phyloP scores from a whole-genome alignment of 345 rosid genomes.

The Citrus trifoliata region DNA sequence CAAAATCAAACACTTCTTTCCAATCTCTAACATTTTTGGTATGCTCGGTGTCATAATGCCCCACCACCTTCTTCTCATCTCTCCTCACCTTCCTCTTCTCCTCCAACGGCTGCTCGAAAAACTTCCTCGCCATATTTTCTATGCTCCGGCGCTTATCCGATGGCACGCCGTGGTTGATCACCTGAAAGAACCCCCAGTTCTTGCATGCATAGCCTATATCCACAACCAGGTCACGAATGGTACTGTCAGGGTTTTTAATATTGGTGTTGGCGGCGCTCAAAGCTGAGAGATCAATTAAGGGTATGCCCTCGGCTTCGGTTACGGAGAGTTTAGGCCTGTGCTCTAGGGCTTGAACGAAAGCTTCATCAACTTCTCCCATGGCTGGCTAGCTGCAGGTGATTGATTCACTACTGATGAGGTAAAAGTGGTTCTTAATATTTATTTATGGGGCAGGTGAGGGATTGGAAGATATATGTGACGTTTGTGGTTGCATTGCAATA shows the following conservation, averaged over 20 bases:
- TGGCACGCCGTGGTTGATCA: slow-evolving; percentile 46
- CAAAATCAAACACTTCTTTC: slow-evolving; percentile 47
- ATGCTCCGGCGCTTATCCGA: slow-evolving; percentile 17
- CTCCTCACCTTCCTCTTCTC: slow-evolving; percentile 39
- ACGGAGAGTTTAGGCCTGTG: slow-evolving; percentile 28
- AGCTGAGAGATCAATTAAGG: slow-evolving; percentile 32
- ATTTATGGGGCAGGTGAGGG: background rate
- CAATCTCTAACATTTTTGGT: slow-evolving; percentile 58
- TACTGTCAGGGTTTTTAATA: slow-evolving; percentile 2
- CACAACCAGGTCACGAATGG: slow-evolving; percentile 13
- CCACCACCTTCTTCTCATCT: slow-evolving; percentile 20
- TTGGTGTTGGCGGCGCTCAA: background rate
- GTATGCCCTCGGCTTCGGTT: slow-evolving; percentile 28
- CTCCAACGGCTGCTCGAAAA: slow-evolving; percentile 28
- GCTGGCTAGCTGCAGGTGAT: background rate
- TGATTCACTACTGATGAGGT: background rate
- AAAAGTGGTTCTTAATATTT: background rate
- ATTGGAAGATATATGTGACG: background rate
- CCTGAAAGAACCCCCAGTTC: slow-evolving; percentile 44
- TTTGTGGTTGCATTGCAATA: background rate
- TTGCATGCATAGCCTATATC: slow-evolving; percentile 35
- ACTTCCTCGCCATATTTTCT: slow-evolving; percentile 19
- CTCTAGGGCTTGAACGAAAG: slow-evolving; percentile 30
- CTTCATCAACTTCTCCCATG: slow-evolving; percentile 34
- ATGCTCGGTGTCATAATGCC: slow-evolving; percentile 41